A percentile compares a stretch with the other conserved stretches of the same genome.
These are phyloP conservation scores for Xerocomellus dryophilus DNA, from an alignment of 768 basidiomycete species.

Conservation along the genomic window DNA sequence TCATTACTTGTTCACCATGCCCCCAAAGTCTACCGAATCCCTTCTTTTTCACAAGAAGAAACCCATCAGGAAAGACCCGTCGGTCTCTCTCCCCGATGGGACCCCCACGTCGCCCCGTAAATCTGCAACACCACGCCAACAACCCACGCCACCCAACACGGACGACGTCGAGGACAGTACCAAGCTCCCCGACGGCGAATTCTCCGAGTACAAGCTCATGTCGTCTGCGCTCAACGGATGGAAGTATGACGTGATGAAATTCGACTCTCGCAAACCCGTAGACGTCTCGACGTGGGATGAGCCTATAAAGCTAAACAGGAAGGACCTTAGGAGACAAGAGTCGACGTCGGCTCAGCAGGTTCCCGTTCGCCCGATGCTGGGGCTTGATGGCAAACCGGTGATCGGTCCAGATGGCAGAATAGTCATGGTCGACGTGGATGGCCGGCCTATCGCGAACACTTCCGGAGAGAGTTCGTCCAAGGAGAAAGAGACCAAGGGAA, in stretches of 20 bases:
- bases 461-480: constrained; percentile 32
- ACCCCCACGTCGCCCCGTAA: constrained; percentile 33
- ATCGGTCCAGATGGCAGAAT: constrained; percentile 71
- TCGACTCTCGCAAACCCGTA: constrained; percentile 69
- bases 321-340: constrained; percentile 62
- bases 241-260: constrained; percentile 93
- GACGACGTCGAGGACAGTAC: constrained; percentile 52
- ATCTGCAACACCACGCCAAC: constrained; percentile 39
- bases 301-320: constrained; percentile 86
- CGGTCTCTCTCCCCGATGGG: constrained; percentile 12
- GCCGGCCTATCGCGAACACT: constrained; percentile 54
- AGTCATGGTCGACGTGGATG: constrained; percentile 81
- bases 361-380: constrained; percentile 72
- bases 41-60: constrained; percentile 72
- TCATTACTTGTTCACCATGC: constrained; percentile 13
- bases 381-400: constrained; percentile 80
- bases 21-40: constrained; percentile 36
- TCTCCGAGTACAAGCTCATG: constrained; percentile 73
- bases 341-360: constrained; percentile 38
- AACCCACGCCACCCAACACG: constrained; percentile 36
- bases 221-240: constrained; percentile 79
- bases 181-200: constrained; percentile 64
- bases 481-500: constrained; percentile 42
- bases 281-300: constrained; percentile 66
- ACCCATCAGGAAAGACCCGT: constrained; percentile 30